A percentile compares a stretch with the other conserved stretches of the same genome.
Conservation (phyloP, 768 basidiomycete genomes). For the Pholiota conissans region DNA sequence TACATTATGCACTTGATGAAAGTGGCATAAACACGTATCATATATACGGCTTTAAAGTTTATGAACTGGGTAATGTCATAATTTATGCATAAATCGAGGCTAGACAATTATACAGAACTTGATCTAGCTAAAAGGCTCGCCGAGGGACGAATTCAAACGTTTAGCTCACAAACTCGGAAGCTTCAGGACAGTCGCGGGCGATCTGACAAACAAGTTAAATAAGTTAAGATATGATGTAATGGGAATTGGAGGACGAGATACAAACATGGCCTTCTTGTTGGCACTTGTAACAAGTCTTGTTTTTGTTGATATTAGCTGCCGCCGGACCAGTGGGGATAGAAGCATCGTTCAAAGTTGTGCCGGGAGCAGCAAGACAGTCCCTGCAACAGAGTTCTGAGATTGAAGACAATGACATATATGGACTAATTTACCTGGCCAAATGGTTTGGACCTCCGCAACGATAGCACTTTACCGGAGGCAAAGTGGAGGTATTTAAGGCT, state of each 20-base stretch:
- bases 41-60: neutral
- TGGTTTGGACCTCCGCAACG: constrained; percentile 89
- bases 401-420: neutral
- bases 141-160: neutral
- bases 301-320: constrained; percentile 49
- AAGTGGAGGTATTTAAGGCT: constrained; percentile 68
- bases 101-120: neutral
- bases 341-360: constrained; percentile 45
- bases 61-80: neutral
- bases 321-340: constrained; percentile 43
- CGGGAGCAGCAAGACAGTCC: constrained; percentile 80
- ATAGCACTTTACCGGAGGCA: constrained; percentile 87
- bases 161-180: constrained; percentile 50
- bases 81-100: constrained; percentile 6
- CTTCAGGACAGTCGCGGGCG: constrained; percentile 65
- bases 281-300: constrained; percentile 87
- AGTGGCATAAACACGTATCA: no score
- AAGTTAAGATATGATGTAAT: neutral
- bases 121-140: neutral
- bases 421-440: constrained; percentile 62
- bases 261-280: constrained; percentile 86
- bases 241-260: constrained; percentile 6
- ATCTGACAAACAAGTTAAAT: constrained; percentile 39
- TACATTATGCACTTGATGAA: no score
- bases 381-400: constrained; percentile 32